Percentiles rank a stretch among this genome's conserved stretches.
phyloP scores from a whole-genome alignment of 345 rosid genomes.

The Trapa bicornis region DNA sequence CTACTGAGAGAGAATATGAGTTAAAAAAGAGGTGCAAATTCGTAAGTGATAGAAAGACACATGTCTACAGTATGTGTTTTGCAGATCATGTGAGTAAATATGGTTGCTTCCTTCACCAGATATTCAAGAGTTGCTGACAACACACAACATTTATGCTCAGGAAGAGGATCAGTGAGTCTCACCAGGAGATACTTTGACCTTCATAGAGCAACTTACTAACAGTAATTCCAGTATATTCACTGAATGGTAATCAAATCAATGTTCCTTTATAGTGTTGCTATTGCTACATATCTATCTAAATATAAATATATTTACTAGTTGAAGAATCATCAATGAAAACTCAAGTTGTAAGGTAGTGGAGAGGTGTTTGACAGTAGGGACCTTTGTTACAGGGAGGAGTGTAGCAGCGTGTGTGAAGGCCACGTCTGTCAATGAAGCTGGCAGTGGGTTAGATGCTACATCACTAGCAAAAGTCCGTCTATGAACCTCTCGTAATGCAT shows the following conservation, averaged over 20 bases:
- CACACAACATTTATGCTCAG: neutral
- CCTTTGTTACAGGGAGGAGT: slow-evolving; percentile 95
- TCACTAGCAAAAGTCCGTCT: slow-evolving; percentile 86
- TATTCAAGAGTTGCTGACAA: neutral
- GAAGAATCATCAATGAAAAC: neutral
- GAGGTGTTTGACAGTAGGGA: slow-evolving; percentile 5
- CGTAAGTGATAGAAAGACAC: neutral
- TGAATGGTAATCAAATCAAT: neutral
- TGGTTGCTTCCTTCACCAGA: neutral
- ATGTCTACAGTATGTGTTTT: neutral
- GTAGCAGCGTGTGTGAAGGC: slow-evolving; percentile 98
- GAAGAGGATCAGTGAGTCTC: neutral
- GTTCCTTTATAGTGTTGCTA: neutral
- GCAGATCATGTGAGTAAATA: neutral
- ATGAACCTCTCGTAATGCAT: slow-evolving; percentile 92
- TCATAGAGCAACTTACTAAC: neutral
- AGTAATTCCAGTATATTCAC: neutral
- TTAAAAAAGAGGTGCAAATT: neutral
- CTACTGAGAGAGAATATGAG: neutral
- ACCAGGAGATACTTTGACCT: neutral
- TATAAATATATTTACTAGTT: neutral
- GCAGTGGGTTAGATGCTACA: slow-evolving; percentile 73
- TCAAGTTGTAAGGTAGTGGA: neutral
- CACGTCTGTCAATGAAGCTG: slow-evolving; percentile 91
- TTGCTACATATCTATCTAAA: neutral